Conservation (phyloP, 2,329 filamentous ascomycete genomes). For the Clonostachys sp. region DNA sequence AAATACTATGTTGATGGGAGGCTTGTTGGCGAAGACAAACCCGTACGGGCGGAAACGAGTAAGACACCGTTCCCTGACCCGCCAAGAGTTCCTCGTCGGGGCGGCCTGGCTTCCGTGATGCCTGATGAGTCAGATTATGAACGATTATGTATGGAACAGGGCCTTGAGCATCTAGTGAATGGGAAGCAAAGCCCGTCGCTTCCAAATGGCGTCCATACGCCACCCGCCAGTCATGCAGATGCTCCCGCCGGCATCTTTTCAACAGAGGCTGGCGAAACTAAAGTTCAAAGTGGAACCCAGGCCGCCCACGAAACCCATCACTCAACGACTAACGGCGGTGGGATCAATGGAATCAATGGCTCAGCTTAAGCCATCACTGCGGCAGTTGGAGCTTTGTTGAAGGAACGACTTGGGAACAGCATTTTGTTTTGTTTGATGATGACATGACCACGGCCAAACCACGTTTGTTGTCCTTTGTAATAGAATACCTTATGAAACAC, state of each 20-base stretch:
- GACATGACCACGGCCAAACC: no score
- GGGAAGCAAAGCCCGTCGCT: slow-evolving; percentile 36
- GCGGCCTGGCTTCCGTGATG: slow-evolving; percentile 41
- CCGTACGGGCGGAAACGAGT: slow-evolving; percentile 41
- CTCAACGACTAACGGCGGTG: neutral
- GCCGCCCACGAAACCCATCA: neutral
- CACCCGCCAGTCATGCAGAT: slow-evolving; percentile 32
- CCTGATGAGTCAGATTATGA: slow-evolving; percentile 54
- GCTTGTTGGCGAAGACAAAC: slow-evolving; percentile 45
- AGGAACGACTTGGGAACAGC: no score
- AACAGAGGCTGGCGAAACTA: neutral
- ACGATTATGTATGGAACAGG: slow-evolving; percentile 50
- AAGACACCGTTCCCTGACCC: slow-evolving; percentile 49
- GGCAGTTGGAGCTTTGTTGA: no score
- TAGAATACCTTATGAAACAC: no score
- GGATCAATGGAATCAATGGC: neutral
- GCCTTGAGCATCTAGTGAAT: slow-evolving; percentile 47
- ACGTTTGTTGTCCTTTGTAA: no score
- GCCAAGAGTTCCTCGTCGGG: slow-evolving; percentile 45
- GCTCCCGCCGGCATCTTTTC: neutral
- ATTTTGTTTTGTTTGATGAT: no score
- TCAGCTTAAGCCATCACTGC: neutral
- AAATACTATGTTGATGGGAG: slow-evolving; percentile 56
- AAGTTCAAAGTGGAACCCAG: neutral
- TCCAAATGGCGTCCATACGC: slow-evolving; percentile 41